Base-by-base conservation (phyloP, 2,329 filamentous ascomycete genomes). In the Alternaria triticina region DNA sequence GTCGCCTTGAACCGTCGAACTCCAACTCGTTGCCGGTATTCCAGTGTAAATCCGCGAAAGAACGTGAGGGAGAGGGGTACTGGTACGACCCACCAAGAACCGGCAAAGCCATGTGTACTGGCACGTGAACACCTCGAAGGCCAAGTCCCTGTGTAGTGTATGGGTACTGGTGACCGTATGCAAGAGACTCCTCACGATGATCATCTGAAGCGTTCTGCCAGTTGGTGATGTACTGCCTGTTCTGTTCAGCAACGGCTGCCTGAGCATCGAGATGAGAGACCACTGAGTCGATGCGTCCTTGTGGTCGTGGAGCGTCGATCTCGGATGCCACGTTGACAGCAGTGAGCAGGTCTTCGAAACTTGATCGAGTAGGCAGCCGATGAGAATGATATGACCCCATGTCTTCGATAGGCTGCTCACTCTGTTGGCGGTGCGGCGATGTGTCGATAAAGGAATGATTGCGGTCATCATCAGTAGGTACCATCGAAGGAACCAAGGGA, bases 301-400 rank as follows among this genome's bases (percentile, higher is more conserved):
- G 66, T 15, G 70, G 69, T 49, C 56, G 68, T n/a, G 72, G 74
- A 43, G 69, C 67, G 30, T 75, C 74, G 8, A 76, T 70, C 9
- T 67, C 64, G 20, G 71, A 66, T 2, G 69, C 68, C n/a, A 67
- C 50, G 27, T 73, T 73, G 57, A 71, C 71, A n/a, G 71, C 75
- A 43, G 68, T 70, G 55, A 76, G 59, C 5, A 76, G 50, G 13
- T 49, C 65, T 15, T 73, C 70, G 15, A 76, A 66, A 51, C 59
- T 64, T 33, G 60, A 61, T 27, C 57, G 64, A 20, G 49, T 30
- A 43, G 68, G 65, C n/a, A 61, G 27, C 11, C 27, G 27, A 11
- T 67, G 56, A 17, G 44, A 50, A 54, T 68, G 59, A 23, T 70
- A 62, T 13, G 57, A 12, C 6, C 22, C 36, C 5, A 27, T 22